Conservation (phyloP, 2,329 filamentous ascomycete genomes). For the Aureobasidium sp. region DNA sequence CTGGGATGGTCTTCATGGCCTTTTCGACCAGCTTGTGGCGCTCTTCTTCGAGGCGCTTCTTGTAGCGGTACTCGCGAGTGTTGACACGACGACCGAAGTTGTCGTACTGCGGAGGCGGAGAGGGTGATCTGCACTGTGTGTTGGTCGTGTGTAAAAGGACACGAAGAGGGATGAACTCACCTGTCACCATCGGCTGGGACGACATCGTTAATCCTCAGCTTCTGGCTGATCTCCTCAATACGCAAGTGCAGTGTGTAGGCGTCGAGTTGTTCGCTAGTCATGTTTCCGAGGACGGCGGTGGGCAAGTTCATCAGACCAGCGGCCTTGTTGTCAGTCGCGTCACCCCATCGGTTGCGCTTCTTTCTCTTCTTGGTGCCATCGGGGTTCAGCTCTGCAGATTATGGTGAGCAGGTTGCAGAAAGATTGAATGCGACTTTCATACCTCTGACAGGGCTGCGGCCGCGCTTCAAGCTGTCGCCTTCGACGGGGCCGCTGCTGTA, state of each 20-base stretch:
- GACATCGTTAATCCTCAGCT: slow-evolving; percentile 97
- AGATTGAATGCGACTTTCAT: slow-evolving; percentile 27
- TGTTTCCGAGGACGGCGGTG: slow-evolving; percentile 91
- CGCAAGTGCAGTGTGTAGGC: slow-evolving; percentile 93
- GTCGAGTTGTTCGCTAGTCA: slow-evolving; percentile 97
- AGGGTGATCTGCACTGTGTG: slow-evolving; percentile 66
- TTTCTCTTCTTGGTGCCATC: slow-evolving; percentile 85
- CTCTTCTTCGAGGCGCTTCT: slow-evolving; percentile 96
- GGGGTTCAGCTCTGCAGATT: slow-evolving; percentile 28
- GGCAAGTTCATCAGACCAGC: slow-evolving; percentile 95
- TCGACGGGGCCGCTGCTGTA: slow-evolving; percentile 72
- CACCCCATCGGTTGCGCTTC: slow-evolving; percentile 98
- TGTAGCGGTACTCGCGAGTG: slow-evolving; percentile 95
- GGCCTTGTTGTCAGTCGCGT: slow-evolving; percentile 95
- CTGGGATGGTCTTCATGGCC: slow-evolving; percentile 98
- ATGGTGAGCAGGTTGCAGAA: slow-evolving; percentile 17
- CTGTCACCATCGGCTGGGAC: slow-evolving; percentile 93
- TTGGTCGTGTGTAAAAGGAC: not conserved
- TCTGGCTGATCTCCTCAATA: slow-evolving; percentile 98
- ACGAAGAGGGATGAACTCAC: slow-evolving; percentile 46
- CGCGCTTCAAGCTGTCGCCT: slow-evolving; percentile 65
- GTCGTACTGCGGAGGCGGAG: slow-evolving; percentile 93
- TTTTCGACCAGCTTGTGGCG: slow-evolving; percentile 98
- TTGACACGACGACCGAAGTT: slow-evolving; percentile 99
- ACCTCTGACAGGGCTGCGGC: slow-evolving; percentile 83